Conservation (phyloP, 148 eudicot genomes). For the Euryodendron excelsum region DNA sequence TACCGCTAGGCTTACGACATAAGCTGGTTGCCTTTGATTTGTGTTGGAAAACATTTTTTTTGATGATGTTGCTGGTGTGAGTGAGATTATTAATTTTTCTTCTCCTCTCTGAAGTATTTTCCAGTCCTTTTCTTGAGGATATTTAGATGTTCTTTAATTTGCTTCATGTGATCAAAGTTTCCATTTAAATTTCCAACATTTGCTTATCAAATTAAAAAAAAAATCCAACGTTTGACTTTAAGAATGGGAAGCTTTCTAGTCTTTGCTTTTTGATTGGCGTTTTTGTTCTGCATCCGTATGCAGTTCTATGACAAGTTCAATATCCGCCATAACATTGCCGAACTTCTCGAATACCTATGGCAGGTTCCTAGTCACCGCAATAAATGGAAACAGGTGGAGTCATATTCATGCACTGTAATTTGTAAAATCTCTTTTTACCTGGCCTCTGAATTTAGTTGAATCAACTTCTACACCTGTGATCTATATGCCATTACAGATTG, state of each 20-base stretch:
- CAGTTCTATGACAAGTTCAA: conserved; percentile 99
- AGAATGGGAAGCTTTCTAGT: not conserved
- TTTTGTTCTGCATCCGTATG: conserved; percentile 9
- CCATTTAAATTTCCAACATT: not conserved
- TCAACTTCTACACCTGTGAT: conserved; percentile 3
- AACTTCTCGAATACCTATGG: conserved; percentile 95
- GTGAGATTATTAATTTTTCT: not conserved
- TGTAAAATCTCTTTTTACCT: not conserved
- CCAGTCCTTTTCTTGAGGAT: not conserved
- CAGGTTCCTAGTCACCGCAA: conserved; percentile 97
- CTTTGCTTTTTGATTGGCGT: conserved; percentile 14
- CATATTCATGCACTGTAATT: not conserved
- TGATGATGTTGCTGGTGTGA: not conserved
- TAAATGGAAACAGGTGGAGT: conserved; percentile 80
- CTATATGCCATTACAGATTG: conserved; percentile 56
- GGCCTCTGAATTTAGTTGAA: conserved; percentile 15
- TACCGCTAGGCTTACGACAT: not conserved
- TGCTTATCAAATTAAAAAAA: not conserved
- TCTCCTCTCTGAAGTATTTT: not conserved
- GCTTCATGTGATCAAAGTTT: not conserved
- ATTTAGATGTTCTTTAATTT: conserved; percentile 5
- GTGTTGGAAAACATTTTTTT: not conserved
- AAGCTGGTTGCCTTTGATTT: not conserved
- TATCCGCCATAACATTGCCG: conserved; percentile 96
- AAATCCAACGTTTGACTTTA: too few species aligned